Conservation (phyloP, 306 rosid species). For the Cucurbita moschata region DNA sequence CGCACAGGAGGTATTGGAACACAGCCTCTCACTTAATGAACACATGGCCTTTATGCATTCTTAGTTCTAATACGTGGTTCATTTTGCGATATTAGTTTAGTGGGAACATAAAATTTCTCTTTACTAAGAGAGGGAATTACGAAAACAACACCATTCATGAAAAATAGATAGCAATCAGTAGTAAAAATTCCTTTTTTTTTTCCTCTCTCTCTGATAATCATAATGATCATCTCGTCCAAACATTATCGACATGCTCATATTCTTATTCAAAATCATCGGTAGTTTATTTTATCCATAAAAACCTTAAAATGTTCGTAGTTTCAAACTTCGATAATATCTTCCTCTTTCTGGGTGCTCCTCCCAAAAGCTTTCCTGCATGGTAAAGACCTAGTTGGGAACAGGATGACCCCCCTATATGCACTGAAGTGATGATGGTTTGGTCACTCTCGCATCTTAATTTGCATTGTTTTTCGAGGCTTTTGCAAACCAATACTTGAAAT, state of each 20-base stretch:
- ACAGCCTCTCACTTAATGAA: background rate
- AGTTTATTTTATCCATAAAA: background rate
- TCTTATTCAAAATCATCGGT: background rate
- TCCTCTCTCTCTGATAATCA: background rate
- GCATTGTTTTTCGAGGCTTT: background rate
- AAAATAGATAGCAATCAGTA: background rate
- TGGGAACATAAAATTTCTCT: background rate
- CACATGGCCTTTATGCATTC: background rate
- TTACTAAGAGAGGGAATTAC: background rate
- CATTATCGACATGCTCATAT: background rate
- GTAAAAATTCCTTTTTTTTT: background rate
- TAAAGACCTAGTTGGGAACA: background rate
- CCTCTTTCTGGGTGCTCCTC: background rate
- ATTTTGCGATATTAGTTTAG: background rate
- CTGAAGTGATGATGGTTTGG: background rate
- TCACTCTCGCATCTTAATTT: background rate
- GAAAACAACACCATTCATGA: background rate
- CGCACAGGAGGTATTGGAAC: slow-evolving; percentile 36
- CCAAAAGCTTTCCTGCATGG: background rate
- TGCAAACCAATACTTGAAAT: background rate
- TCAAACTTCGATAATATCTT: background rate
- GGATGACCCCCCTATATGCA: background rate
- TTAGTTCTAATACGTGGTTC: background rate
- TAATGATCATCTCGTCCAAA: background rate
- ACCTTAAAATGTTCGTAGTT: background rate